Evolutionary conservation across 805 yeast species (phyloP).

Genomic region (Kodamaea fukazawae): DNA sequence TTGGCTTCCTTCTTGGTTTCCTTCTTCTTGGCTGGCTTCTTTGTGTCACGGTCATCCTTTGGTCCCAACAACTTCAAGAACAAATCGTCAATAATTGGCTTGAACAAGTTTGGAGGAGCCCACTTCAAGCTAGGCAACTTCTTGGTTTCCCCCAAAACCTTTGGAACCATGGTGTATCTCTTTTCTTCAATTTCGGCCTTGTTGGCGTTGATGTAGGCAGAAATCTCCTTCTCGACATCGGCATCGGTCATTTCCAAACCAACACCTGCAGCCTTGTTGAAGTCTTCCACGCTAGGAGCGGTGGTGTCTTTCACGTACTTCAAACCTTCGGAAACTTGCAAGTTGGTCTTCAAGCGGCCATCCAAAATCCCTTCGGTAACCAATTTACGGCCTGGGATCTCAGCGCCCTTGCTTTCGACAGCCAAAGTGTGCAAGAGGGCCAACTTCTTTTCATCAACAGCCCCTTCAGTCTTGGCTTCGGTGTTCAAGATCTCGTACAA

Average conservation of each 20-base stretch:
- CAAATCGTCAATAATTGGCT: constrained; percentile 80
- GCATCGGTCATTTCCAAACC: constrained; percentile 71
- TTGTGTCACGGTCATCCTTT: constrained; percentile 89
- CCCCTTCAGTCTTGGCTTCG: constrained; percentile 15
- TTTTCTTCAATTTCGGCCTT: constrained; percentile 60
- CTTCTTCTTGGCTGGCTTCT: constrained; percentile 72
- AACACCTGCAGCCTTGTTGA: constrained; percentile 69
- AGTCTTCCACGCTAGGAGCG: constrained; percentile 43
- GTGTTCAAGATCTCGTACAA: constrained; percentile 56
- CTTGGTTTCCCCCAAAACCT: constrained; percentile 73
- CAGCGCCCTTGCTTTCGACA: constrained; percentile 60
- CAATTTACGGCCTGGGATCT: constrained; percentile 45
- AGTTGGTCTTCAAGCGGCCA: constrained; percentile 60
- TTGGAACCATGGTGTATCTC: constrained; percentile 79
- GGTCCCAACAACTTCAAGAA: constrained; percentile 80
- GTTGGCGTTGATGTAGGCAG: constrained; percentile 56
- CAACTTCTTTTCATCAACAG: constrained; percentile 57
- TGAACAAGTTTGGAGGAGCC: constrained; percentile 87
- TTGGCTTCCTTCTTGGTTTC: constrained; percentile 17
- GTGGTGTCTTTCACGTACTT: constrained; percentile 61
- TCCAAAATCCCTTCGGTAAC: constrained; percentile 62
- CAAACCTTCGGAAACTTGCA: constrained; percentile 79
- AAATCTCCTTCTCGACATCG: constrained; percentile 58
- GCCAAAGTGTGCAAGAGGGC: constrained; percentile 78
- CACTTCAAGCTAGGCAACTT: constrained; percentile 75